Conservation (phyloP, 2,329 filamentous ascomycete genomes). For the Aureobasidium sp. region DNA sequence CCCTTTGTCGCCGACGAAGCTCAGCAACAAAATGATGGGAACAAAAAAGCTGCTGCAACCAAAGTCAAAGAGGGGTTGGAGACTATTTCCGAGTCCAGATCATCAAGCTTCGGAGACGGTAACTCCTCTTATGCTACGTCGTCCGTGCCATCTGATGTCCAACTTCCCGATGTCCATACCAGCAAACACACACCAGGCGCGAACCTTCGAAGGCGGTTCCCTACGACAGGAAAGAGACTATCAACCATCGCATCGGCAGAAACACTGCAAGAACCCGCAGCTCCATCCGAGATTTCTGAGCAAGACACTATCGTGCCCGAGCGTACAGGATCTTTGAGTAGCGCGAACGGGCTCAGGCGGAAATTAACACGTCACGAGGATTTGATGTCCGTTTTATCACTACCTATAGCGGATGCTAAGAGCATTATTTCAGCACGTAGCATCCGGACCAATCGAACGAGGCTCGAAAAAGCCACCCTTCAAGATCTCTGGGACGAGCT, state of each 20-base stretch:
- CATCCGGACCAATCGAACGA: conserved; percentile 64
- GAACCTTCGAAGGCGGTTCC: conserved; percentile 31
- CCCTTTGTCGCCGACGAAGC: conserved; percentile 42
- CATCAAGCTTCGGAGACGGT: conserved; percentile 23
- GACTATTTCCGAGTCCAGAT: conserved; percentile 22
- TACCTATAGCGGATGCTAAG: conserved; percentile 56
- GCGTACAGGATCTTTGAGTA: conserved; percentile 12
- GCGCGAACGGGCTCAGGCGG: conserved; percentile 51
- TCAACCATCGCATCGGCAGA: conserved; percentile 55
- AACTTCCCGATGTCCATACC: conserved; percentile 28
- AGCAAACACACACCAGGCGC: conserved; percentile 19
- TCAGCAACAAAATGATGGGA: not conserved
- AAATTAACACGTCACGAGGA: conserved; percentile 88
- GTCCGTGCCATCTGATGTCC: conserved; percentile 29
- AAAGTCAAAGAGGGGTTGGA: not conserved
- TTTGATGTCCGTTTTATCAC: conserved; percentile 82
- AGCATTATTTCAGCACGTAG: conserved; percentile 73
- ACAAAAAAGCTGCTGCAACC: not conserved
- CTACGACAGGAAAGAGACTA: conserved; percentile 48
- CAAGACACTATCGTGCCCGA: conserved; percentile 22
- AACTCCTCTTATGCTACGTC: conserved; percentile 29
- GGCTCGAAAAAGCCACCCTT: conserved; percentile 60
- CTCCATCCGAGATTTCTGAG: conserved; percentile 24
- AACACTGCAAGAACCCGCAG: conserved; percentile 35
- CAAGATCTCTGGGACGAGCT: conserved; percentile 75